Conservation (phyloP, 371 early-diverging fungal genomes). For the Syncephalastrum monosporum region DNA sequence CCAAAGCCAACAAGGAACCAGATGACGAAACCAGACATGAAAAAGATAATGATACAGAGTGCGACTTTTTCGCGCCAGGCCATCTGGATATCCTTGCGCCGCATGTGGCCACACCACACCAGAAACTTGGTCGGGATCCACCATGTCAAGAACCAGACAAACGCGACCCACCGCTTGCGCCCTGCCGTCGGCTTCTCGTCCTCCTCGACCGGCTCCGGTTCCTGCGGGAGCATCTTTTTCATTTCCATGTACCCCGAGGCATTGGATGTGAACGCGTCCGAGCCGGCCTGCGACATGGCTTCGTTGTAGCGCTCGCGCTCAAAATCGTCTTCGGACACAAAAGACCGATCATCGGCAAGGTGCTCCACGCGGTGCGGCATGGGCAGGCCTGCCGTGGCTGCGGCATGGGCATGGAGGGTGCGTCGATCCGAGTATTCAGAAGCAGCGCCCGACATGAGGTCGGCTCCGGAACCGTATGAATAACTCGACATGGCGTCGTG, state of each 20-base stretch:
- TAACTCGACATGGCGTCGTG: conserved; percentile 30
- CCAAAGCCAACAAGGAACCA: conserved; percentile 90
- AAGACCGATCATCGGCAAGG: conserved; percentile 54
- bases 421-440: conserved; percentile 7
- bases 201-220: conserved; percentile 5
- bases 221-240: conserved; percentile 11
- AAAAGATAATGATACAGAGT: conserved; percentile 80
- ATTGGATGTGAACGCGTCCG: conserved; percentile 18
- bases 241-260: conserved; percentile 19
- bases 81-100: conserved; percentile 76
- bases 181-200: conserved; percentile 30
- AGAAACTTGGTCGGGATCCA: conserved; percentile 77
- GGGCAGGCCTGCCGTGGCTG: conserved; percentile 24
- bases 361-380: conserved; percentile 11
- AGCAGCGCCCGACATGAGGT: conserved; percentile 14
- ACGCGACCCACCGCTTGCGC: conserved; percentile 74
- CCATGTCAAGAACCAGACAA: conserved; percentile 85
- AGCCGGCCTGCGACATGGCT: conserved; percentile 22
- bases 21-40: conserved; percentile 75
- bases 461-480: conserved; percentile 37
- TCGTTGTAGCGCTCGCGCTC: conserved; percentile 21
- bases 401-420: conserved; percentile 12
- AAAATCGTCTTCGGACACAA: conserved; percentile 58
- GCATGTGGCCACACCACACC: conserved; percentile 68
- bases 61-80: conserved; percentile 97